Percentiles rank a stretch among this genome's conserved stretches.
These are phyloP conservation scores for Phytophthora sansomeana DNA, from an alignment of 352 stramenopile species.

Conservation along the genomic window DNA sequence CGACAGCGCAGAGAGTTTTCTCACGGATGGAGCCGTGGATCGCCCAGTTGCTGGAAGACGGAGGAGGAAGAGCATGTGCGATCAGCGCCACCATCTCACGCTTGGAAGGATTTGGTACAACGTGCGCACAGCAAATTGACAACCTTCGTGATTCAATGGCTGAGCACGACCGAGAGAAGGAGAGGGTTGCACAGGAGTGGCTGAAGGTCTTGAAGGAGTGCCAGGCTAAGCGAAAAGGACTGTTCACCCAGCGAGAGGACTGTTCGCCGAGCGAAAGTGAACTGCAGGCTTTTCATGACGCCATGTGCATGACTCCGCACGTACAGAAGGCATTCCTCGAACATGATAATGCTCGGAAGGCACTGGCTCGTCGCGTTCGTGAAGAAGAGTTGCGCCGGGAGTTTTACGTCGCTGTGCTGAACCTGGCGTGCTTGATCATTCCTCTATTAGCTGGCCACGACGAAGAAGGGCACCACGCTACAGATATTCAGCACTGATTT, in stretches of 20 bases:
- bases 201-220: conserved; percentile 4
- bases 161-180: not conserved
- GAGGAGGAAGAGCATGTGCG: not conserved
- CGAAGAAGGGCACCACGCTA: not conserved
- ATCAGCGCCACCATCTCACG: conserved; percentile 15
- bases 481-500: conserved; percentile 11
- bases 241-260: not conserved
- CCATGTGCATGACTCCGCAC: not conserved
- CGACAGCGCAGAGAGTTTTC: not conserved
- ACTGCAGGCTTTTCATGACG: not conserved
- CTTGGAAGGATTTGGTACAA: conserved; percentile 6
- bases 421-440: not conserved
- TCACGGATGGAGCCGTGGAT: conserved; percentile 29
- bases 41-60: conserved; percentile 2
- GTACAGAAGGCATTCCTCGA: conserved; percentile 5
- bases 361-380: conserved; percentile 9
- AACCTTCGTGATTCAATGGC: not conserved
- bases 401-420: conserved; percentile 15
- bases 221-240: not conserved
- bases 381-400: conserved; percentile 6
- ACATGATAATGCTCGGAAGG: not conserved
- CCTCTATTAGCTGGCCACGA: not conserved
- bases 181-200: conserved; percentile 16
- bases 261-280: not conserved
- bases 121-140: conserved; percentile 6